Percentiles rank a stretch among this genome's conserved stretches.
Evolutionary conservation across 1,284 basidiomycete genomes (phyloP).

Genomic region (Ustanciosporium gigantosporum): DNA sequence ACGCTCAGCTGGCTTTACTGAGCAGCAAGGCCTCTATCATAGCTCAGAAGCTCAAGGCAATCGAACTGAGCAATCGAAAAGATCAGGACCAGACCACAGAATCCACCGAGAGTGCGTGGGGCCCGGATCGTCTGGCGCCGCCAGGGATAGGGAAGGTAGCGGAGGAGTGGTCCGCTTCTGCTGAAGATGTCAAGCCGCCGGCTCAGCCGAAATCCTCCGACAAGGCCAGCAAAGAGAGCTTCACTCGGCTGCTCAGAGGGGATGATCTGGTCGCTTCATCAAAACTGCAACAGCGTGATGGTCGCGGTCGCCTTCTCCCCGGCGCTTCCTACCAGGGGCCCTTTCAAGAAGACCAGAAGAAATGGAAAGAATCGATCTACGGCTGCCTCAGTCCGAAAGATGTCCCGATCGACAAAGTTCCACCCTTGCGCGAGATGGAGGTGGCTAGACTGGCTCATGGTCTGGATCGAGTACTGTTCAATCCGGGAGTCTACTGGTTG

Average conservation of each 20-base stretch:
- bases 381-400: conserved; percentile 13
- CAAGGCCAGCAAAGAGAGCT: conserved; percentile 10
- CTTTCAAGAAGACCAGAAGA: conserved; percentile 11
- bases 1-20: conserved; percentile 15
- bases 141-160: no score
- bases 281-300: conserved; percentile 16
- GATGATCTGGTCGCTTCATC: conserved; percentile 15
- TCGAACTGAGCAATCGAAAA: no score
- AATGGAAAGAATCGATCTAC: conserved; percentile 21
- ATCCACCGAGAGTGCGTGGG: conserved; percentile 19
- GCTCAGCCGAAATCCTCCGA: conserved; percentile 2
- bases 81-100: no score
- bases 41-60: conserved; percentile 23
- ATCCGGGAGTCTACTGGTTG: conserved; percentile 86
- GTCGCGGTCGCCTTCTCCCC: conserved; percentile 8
- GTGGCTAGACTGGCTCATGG: conserved; percentile 76
- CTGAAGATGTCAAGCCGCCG: not conserved
- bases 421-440: conserved; percentile 55
- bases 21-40: conserved; percentile 26
- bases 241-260: conserved; percentile 13
- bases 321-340: conserved; percentile 12
- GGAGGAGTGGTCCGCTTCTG: conserved; percentile 8
- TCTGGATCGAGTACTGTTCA: conserved; percentile 68
- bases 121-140: conserved; percentile 27
- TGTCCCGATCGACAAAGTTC: conserved; percentile 30